phyloP scores from a whole-genome alignment of 352 stramenopile genomes.

The Halophytophthora batemanensis region DNA sequence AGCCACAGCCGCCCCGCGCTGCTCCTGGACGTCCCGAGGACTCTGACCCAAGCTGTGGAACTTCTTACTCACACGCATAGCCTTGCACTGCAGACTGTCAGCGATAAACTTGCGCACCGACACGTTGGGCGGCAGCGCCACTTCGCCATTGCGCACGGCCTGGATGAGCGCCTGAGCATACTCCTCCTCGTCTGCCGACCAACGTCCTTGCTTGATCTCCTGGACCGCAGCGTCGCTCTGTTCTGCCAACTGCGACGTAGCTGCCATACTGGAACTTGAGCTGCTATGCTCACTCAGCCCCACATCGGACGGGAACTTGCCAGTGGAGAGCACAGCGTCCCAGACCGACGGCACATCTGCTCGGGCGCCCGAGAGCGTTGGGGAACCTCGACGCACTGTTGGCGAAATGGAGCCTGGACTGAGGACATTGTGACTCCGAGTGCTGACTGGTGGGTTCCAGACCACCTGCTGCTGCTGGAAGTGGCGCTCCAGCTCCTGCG shows the following conservation, averaged over 20 bases:
- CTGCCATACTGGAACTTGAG: too few species aligned
- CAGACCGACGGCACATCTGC: slow-evolving; percentile 46
- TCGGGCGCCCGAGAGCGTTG: slow-evolving; percentile 6
- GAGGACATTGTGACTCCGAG: too few species aligned
- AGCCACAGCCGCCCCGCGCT: slow-evolving; percentile 6
- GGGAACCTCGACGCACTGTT: too few species aligned
- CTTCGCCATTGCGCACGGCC: slow-evolving; percentile 41
- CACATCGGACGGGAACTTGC: slow-evolving; percentile 60
- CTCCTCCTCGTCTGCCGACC: slow-evolving; percentile 56
- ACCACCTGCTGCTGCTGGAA: slow-evolving; percentile 11
- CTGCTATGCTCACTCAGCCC: slow-evolving; percentile 46
- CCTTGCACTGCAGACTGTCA: slow-evolving; percentile 56
- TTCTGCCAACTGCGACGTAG: too few species aligned
- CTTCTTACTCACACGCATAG: slow-evolving; percentile 70
- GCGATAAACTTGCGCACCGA: slow-evolving; percentile 59
- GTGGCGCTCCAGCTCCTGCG: slow-evolving; percentile 7
- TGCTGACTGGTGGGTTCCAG: slow-evolving; percentile 10
- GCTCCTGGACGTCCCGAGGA: slow-evolving; percentile 3
- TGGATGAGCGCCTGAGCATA: slow-evolving; percentile 55
- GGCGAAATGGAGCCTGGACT: slow-evolving; percentile 17
- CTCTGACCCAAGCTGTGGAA: slow-evolving; percentile 36
- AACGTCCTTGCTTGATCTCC: slow-evolving; percentile 48
- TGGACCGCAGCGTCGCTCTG: slow-evolving; percentile 18
- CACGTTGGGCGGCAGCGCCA: slow-evolving; percentile 42
- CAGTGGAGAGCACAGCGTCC: slow-evolving; percentile 55